Conservation (phyloP, 768 basidiomycete genomes). For the Xerocomellus chrysenteron region DNA sequence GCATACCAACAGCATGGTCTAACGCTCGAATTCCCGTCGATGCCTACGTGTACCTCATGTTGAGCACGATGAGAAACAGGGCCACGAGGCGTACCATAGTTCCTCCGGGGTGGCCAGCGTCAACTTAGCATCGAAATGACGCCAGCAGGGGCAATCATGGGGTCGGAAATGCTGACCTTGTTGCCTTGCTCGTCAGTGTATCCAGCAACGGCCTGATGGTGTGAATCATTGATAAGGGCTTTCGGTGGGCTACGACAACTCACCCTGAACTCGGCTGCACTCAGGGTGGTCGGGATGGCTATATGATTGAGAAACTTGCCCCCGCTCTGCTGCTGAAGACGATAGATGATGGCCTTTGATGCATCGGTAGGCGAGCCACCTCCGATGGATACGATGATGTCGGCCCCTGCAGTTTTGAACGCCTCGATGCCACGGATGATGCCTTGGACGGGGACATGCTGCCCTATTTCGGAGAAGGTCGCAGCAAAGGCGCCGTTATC, state of each 20-base stretch:
- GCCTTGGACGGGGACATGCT: slow-evolving; percentile 69
- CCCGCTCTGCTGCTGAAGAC: slow-evolving; percentile 55
- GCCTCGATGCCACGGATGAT: slow-evolving; percentile 55
- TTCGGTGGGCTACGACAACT: slow-evolving; percentile 9
- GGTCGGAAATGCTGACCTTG: slow-evolving; percentile 56
- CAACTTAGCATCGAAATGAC: slow-evolving; percentile 78
- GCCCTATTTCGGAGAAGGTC: slow-evolving; percentile 71
- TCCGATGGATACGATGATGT: slow-evolving; percentile 71
- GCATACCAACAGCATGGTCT: slow-evolving; percentile 74
- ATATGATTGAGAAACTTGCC: slow-evolving; percentile 61
- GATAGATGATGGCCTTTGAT: slow-evolving; percentile 68
- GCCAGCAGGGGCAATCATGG: slow-evolving; percentile 62
- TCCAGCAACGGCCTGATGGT: slow-evolving; percentile 58
- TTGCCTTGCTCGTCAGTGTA: slow-evolving; percentile 68
- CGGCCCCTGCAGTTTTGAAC: slow-evolving; percentile 57
- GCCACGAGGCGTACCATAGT: slow-evolving; percentile 52
- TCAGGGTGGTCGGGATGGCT: slow-evolving; percentile 79
- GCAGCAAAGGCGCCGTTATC: slow-evolving; percentile 58
- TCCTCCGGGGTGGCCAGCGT: slow-evolving; percentile 71
- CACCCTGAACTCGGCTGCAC: slow-evolving; percentile 74
- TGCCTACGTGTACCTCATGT: slow-evolving; percentile 40
- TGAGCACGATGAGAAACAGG: slow-evolving; percentile 3
- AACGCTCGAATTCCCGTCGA: slow-evolving; percentile 78
- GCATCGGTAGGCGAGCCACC: slow-evolving; percentile 83
- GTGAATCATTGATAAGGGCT: slow-evolving; percentile 1